Evolutionary conservation across 176 grass and related monocot species (phyloP).

Genomic region (Phyllostachys edulis): DNA sequence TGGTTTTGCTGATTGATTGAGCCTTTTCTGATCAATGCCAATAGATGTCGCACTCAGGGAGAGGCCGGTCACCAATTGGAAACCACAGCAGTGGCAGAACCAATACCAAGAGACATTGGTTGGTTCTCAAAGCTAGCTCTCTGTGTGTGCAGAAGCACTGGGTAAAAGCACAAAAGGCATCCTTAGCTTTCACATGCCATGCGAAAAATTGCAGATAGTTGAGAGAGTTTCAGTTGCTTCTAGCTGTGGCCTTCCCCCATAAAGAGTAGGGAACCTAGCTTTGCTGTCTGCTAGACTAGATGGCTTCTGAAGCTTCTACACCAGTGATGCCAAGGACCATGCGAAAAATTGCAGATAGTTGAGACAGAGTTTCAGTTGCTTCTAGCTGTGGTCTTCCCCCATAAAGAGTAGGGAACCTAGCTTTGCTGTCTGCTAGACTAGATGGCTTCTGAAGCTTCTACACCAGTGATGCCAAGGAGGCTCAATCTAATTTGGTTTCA

Average conservation of each 20-base stretch:
- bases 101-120: neutral
- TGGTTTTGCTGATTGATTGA: neutral
- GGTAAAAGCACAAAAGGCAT: neutral
- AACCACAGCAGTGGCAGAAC: neutral
- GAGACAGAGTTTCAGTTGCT: conserved; percentile 30
- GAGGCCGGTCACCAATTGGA: neutral
- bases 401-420: conserved; percentile 8
- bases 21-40: neutral
- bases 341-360: neutral
- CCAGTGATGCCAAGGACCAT: neutral
- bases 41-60: conserved; percentile 31
- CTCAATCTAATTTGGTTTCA: neutral
- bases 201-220: neutral
- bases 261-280: conserved; percentile 25
- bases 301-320: neutral
- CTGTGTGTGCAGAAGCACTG: no score
- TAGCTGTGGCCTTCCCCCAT: neutral
- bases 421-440: neutral
- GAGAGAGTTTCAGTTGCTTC: conserved; percentile 31
- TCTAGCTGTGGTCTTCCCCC: conserved; percentile 11
- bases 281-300: neutral
- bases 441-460: neutral
- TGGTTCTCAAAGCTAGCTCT: neutral
- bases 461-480: neutral
- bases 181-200: neutral